phyloP scores from a whole-genome alignment of 495 filamentous ascomycete genomes.

The Cryomyces antarcticus region DNA sequence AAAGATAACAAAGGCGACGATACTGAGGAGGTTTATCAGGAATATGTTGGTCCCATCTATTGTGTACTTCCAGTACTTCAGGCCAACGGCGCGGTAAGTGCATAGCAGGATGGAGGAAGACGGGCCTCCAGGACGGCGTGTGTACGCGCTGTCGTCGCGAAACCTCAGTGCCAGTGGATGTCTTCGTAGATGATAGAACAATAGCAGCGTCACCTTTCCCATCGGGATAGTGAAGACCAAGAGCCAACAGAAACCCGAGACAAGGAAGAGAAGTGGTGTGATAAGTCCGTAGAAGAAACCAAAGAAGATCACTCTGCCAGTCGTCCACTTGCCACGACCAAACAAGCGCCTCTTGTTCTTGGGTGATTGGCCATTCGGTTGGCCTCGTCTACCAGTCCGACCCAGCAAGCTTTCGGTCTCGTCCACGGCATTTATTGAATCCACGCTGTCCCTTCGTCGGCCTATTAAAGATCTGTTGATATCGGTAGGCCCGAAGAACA shows the following conservation, averaged over 20 bases:
- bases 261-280: constrained; percentile 69
- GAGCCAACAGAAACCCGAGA: constrained; percentile 81
- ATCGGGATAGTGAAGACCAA: constrained; percentile 97
- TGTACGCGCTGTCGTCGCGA: constrained; percentile 62
- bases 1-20: constrained; percentile 81
- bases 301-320: constrained; percentile 90
- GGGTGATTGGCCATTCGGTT: constrained; percentile 14
- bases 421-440: constrained; percentile 38
- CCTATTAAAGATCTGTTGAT: constrained; percentile 64
- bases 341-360: constrained; percentile 72
- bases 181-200: constrained; percentile 79
- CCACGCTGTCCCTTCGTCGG: constrained; percentile 70
- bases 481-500: constrained; percentile 80
- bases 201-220: constrained; percentile 79
- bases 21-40: constrained; percentile 82
- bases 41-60: constrained; percentile 97
- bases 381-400: constrained; percentile 30
- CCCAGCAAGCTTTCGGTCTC: constrained; percentile 84
- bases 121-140: constrained; percentile 42
- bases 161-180: constrained; percentile 88
- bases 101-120: constrained; percentile 82
- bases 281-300: constrained; percentile 88
- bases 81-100: constrained; percentile 86
- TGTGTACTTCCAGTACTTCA: constrained; percentile 98
- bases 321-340: constrained; percentile 86